Base-by-base conservation (phyloP, 2,329 filamentous ascomycete genomes). In the Aureobasidium lini region DNA sequence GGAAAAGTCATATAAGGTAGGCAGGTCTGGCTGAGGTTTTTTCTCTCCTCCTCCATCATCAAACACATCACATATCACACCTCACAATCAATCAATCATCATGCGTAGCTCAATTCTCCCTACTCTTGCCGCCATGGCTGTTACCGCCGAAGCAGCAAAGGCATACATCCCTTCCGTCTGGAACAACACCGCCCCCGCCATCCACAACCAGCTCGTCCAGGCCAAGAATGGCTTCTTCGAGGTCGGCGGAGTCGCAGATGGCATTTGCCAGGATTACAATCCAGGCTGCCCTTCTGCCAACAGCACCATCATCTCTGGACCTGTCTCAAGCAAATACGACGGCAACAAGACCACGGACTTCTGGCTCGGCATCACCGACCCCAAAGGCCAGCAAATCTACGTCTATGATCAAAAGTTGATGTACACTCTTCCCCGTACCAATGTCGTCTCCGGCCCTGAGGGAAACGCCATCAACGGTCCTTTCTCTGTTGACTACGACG, bases 151-250 rank as follows among this genome's bases (percentile, higher is more conserved):
- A 13, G 50, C 34, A 54, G 50, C 50, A 18, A 40, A 37, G 28
- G 18, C 16, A n/a, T 54, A 54, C 28, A 54, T 54, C 15, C 50
- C 50, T 8, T 54, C 9, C 36, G 50, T 40, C 50, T 54, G 37
- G 36, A 54, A 54, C 37, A 42, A 16, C 50, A 54, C 34, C 6
- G 37, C 37, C 28, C 50, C 50, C 13, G 11, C 16, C 13, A 54
- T 54, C 37, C 36, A 54, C 50, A 18, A n/a, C 37, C 50, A 54
- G 23, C 36, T 18, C 9, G 37, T 54, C 23, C 34, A 37, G 37
- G 50, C 50, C 36, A 42, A 42, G 5, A 42, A 54, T 28, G 34
- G 36, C 28, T 15, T 40, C 50, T 54, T 54, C 37, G 13, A 29
- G 11, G 28, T 54, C 23, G 34, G 36, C 23, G 37, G 37, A 31